phyloP scores from a whole-genome alignment of 768 basidiomycete species.

The Strobilomyces dryophilus region DNA sequence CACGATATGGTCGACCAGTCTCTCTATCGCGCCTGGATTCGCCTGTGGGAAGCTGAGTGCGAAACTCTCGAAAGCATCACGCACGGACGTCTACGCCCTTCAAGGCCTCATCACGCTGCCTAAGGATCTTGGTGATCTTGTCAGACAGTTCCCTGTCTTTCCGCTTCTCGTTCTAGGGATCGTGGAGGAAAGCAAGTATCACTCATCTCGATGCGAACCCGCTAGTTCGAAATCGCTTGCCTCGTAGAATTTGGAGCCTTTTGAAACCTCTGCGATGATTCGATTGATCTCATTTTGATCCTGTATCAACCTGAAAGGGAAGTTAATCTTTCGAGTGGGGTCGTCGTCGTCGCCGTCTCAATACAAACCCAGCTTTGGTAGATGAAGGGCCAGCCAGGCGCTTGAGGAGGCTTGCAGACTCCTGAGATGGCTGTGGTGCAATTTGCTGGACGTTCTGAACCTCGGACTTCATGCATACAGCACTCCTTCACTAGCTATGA shows the following conservation, averaged over 20 bases:
- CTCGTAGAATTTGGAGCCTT: slow-evolving; percentile 91
- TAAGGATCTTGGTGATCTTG: slow-evolving; percentile 67
- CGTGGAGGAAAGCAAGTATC: background rate
- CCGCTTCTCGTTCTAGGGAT: slow-evolving; percentile 74
- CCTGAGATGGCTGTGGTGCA: slow-evolving; percentile 45
- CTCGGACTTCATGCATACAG: slow-evolving; percentile 19
- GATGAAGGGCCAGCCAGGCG: slow-evolving; percentile 87
- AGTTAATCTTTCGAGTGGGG: slow-evolving; percentile 8
- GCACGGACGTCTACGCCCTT: slow-evolving; percentile 55
- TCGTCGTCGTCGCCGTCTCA: background rate
- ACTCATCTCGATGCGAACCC: background rate
- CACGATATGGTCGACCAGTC: slow-evolving; percentile 66
- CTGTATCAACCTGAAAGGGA: slow-evolving; percentile 50
- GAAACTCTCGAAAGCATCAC: slow-evolving; percentile 17
- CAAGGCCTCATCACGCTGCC: slow-evolving; percentile 55
- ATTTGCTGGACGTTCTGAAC: slow-evolving; percentile 5
- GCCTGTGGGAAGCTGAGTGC: background rate
- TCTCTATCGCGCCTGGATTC: slow-evolving; percentile 54
- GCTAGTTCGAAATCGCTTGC: slow-evolving; percentile 34
- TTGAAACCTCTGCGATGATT: slow-evolving; percentile 86
- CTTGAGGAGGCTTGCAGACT: slow-evolving; percentile 65
- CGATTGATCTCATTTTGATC: slow-evolving; percentile 84
- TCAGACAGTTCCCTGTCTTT: slow-evolving; percentile 84
- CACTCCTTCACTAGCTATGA: background rate
- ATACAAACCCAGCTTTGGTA: slow-evolving; percentile 78